Percentiles rank a stretch among this genome's conserved stretches.
Conservation (phyloP, 352 stramenopile species). For the Globisporangium polare region DNA sequence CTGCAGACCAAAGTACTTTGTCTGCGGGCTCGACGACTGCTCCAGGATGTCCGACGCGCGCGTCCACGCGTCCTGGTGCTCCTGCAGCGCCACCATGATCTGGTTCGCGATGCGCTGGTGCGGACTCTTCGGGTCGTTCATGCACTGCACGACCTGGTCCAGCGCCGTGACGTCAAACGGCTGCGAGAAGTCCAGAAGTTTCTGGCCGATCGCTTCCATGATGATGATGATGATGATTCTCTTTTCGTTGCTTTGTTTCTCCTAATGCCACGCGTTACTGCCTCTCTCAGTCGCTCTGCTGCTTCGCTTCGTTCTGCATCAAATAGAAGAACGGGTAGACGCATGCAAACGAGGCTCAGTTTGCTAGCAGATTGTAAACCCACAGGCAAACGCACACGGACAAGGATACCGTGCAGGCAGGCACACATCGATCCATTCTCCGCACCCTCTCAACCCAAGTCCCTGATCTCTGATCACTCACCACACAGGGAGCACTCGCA, state of each 20-base stretch:
- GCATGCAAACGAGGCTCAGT: too few relatives aligned
- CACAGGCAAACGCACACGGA: too few relatives aligned
- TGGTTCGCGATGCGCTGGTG: conserved; percentile 91
- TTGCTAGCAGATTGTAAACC: too few relatives aligned
- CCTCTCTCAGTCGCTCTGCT: not conserved
- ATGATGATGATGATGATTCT: conserved; percentile 22
- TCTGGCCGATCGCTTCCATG: conserved; percentile 89
- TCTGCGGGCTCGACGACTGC: conserved; percentile 81
- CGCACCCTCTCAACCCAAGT: too few relatives aligned
- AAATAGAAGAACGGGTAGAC: too few relatives aligned
- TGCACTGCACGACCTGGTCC: conserved; percentile 95
- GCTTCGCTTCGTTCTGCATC: not conserved
- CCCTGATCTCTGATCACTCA: too few relatives aligned
- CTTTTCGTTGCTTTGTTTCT: conserved; percentile 8
- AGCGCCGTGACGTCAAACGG: conserved; percentile 95
- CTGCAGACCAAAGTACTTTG: conserved; percentile 93
- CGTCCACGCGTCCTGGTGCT: conserved; percentile 92
- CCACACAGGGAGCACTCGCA: too few relatives aligned
- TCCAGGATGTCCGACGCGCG: conserved; percentile 96
- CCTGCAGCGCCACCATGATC: conserved; percentile 93
- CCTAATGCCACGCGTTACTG: not conserved
- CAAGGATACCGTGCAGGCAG: too few relatives aligned
- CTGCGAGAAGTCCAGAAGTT: conserved; percentile 92
- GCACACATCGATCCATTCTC: too few relatives aligned
- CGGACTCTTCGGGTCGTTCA: conserved; percentile 95